Base-by-base conservation (phyloP, 441 rosid genomes). In the Hypseocharis bilobata region DNA sequence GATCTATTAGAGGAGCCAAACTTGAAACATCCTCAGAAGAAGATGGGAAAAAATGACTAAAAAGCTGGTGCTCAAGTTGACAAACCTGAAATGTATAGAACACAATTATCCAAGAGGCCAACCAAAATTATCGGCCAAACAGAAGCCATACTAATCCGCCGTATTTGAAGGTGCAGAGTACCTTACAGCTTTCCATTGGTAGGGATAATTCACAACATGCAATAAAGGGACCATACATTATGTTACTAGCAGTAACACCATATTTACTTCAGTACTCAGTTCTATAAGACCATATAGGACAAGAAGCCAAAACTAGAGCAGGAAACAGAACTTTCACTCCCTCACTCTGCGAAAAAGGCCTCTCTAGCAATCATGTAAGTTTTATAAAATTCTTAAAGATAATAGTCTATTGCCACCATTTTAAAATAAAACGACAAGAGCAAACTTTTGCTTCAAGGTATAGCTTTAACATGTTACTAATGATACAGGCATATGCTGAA, bases 61-160 rank as follows among this genome's bases (percentile, higher is more conserved):
- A 93, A 68, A 93, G 91, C 72, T 93, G 98, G 71, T 90, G 88
- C 84, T 90, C 98, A 62, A 88, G 88, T 68, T 90, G 98, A 78
- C 98, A 88, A 74, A 86, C 97, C 98, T 92, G 86, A 76, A 83
- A 62, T 70, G 34, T 20, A 76, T 42, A 52, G 28, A 51, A 27
- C 7, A 51, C 56, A 23, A 51, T 51, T 20, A 20, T 51, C 27
- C 20, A 22, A 51, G 14, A 51, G 6, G 20, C 10, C 44, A 52
- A 52, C 27, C 10, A 52, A 52, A 52, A 52, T 29, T 52, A n/a
- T n/a, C n/a, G n/a, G n/a, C n/a, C n/a, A n/a, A n/a, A n/a, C n/a
- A n/a, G n/a, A n/a, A n/a, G 23, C 58, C 58, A 52, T 8, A 22
- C 29, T 52, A 4, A 52, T 52, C 58, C 58, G 23, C 16, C 26